phyloP scores from a whole-genome alignment of 257 asterid species.

The Henckelia pumila region DNA sequence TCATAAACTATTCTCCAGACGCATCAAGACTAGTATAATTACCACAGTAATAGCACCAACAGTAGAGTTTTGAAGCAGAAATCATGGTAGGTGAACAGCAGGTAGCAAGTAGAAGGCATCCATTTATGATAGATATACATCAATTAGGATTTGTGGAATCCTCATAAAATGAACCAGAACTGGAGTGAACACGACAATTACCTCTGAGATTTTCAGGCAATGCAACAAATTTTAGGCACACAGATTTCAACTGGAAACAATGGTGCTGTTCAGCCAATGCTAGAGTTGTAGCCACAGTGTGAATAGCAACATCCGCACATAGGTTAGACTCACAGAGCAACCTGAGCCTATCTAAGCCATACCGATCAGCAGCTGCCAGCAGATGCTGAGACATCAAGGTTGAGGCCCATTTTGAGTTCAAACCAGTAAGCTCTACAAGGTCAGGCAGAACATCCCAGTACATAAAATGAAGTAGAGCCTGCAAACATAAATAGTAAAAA shows the following conservation, averaged over 20 bases:
- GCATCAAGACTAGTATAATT: not conserved
- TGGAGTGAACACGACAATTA: not conserved
- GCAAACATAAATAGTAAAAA: slow-evolving; percentile 14
- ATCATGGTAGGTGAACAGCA: not conserved
- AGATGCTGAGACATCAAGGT: slow-evolving; percentile 94
- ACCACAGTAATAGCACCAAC: not conserved
- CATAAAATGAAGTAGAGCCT: slow-evolving; percentile 89
- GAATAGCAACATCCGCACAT: slow-evolving; percentile 79
- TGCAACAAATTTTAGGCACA: slow-evolving; percentile 82
- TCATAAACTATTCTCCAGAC: not conserved
- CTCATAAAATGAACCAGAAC: not conserved
- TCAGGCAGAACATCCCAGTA: slow-evolving; percentile 84
- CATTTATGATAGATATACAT: no score
- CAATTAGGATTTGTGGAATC: not conserved
- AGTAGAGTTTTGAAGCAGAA: not conserved
- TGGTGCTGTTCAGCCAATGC: slow-evolving; percentile 99
- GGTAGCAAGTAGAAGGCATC: not conserved
- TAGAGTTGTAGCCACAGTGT: slow-evolving; percentile 92
- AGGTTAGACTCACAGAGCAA: slow-evolving; percentile 81
- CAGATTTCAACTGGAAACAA: slow-evolving; percentile 83
- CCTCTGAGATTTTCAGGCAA: slow-evolving; percentile 88
- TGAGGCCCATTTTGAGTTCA: slow-evolving; percentile 77
- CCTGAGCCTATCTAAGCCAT: slow-evolving; percentile 87
- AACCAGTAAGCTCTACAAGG: slow-evolving; percentile 85
- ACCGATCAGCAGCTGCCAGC: slow-evolving; percentile 94